Evolutionary conservation across 2,329 filamentous ascomycete species (phyloP).

Genomic region (Blumeriella jaapii): DNA sequence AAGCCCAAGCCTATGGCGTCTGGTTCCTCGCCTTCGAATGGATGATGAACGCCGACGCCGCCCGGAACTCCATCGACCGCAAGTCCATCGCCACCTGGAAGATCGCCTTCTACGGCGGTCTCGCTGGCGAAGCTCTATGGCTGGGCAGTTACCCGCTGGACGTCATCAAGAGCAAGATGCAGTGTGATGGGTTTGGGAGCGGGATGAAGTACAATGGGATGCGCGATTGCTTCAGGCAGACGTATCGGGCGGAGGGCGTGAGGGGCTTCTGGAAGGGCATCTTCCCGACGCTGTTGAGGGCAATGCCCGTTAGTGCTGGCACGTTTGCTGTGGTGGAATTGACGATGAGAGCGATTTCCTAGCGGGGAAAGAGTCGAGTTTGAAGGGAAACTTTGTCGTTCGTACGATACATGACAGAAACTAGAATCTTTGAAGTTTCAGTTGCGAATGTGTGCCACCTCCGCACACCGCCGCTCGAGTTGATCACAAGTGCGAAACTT

Average conservation of each 20-base stretch:
- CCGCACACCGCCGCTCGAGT: too few relatives aligned
- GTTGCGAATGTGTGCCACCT: too few relatives aligned
- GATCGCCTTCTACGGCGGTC: conserved; percentile 81
- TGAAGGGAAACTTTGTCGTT: too few relatives aligned
- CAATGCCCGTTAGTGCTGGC: conserved; percentile 95
- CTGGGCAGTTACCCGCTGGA: conserved; percentile 89
- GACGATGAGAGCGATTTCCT: conserved; percentile 54
- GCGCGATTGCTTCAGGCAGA: conserved; percentile 82
- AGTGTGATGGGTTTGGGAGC: conserved; percentile 80
- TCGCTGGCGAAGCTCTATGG: conserved; percentile 93
- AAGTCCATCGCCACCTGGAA: conserved; percentile 73
- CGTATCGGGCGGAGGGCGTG: conserved; percentile 63
- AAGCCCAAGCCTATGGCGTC: conserved; percentile 87
- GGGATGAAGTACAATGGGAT: conserved; percentile 66
- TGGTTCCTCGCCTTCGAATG: conserved; percentile 97
- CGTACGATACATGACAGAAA: too few relatives aligned
- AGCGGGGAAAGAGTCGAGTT: too few relatives aligned
- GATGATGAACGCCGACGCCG: conserved; percentile 83
- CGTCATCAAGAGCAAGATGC: conserved; percentile 99
- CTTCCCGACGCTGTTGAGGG: conserved; percentile 78
- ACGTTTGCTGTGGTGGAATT: conserved; percentile 80
- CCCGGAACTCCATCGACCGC: conserved; percentile 62
- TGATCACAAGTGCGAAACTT: too few relatives aligned
- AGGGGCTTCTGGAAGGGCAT: conserved; percentile 93
- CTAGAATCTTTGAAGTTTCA: too few relatives aligned